These are phyloP conservation scores for Ceratobasidium theobromae DNA, from an alignment of 1,284 basidiomycete genomes.

Conservation along the genomic window DNA sequence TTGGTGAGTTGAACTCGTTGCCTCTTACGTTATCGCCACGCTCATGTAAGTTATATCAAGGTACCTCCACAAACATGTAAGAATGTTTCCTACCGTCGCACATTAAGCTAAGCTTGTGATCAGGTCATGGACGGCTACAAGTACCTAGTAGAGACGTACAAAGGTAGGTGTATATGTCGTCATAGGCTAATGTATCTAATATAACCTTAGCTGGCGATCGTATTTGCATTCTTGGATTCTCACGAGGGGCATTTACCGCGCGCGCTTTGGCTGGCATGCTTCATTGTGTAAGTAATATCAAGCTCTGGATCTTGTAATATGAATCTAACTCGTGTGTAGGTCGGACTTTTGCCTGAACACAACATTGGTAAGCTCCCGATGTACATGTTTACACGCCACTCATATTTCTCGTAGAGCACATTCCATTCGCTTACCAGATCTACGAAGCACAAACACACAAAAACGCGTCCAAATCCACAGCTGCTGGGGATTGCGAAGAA, in stretches of 20 bases:
- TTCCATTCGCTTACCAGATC: conserved; percentile 33
- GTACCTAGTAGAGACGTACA: conserved; percentile 33
- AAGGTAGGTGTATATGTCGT: not conserved
- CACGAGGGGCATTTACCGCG: conserved; percentile 34
- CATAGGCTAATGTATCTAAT: not conserved
- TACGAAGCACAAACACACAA: too few species aligned
- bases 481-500: too few species aligned
- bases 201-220: conserved; percentile 11
- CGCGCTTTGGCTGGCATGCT: conserved; percentile 34
- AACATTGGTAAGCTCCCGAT: conserved; percentile 1
- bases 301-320: not conserved
- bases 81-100: too few species aligned
- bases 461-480: too few species aligned
- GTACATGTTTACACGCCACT: not conserved
- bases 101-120: too few species aligned
- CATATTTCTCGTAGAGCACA: conserved; percentile 21
- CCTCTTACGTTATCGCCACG: too few species aligned
- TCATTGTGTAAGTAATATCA: not conserved
- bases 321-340: not conserved
- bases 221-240: conserved; percentile 34
- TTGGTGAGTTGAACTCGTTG: too few species aligned
- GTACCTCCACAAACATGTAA: too few species aligned
- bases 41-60: too few species aligned
- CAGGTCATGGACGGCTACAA: conserved; percentile 34
- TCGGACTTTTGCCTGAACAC: not conserved